phyloP scores from a whole-genome alignment of 805 yeast genomes.

The Lachancea thermotolerans region DNA sequence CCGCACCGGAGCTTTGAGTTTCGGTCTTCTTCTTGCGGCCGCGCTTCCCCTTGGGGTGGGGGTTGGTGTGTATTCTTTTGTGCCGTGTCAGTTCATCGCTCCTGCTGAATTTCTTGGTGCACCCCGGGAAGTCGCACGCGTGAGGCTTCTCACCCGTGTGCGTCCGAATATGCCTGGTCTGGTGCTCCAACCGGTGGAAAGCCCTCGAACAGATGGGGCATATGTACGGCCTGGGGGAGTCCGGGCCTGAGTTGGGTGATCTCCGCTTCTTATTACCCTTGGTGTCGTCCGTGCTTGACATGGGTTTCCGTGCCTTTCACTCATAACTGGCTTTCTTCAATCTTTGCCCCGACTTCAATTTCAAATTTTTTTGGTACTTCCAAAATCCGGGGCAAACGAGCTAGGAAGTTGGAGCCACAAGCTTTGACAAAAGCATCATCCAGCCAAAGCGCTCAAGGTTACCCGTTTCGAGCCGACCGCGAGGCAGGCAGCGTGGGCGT shows the following conservation, averaged over 20 bases:
- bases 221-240: slow-evolving; percentile 52
- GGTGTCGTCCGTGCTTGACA: slow-evolving; percentile 6
- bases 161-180: slow-evolving; percentile 70
- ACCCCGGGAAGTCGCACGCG: slow-evolving; percentile 64
- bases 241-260: slow-evolving; percentile 14
- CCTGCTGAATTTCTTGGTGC: slow-evolving; percentile 60
- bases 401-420: neutral
- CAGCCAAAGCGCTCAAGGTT: too few species aligned
- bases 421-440: too few species aligned
- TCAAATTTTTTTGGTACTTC: neutral
- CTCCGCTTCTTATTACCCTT: slow-evolving; percentile 9
- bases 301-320: neutral
- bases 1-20: too few species aligned
- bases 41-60: slow-evolving; percentile 57
- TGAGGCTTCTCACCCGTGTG: slow-evolving; percentile 83
- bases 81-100: slow-evolving; percentile 74
- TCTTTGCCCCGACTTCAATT: neutral
- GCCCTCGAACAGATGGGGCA: slow-evolving; percentile 72
- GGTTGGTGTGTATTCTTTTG: slow-evolving; percentile 64
- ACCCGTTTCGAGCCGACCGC: too few species aligned
- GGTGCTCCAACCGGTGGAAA: slow-evolving; percentile 70
- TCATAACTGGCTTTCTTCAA: neutral
- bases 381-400: neutral
- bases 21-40: slow-evolving; percentile 35
- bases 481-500: too few species aligned